A percentile compares a stretch with the other conserved stretches of the same genome.
Conservation (phyloP, 1,284 basidiomycete genomes). For the Rugosomyces carneus region DNA sequence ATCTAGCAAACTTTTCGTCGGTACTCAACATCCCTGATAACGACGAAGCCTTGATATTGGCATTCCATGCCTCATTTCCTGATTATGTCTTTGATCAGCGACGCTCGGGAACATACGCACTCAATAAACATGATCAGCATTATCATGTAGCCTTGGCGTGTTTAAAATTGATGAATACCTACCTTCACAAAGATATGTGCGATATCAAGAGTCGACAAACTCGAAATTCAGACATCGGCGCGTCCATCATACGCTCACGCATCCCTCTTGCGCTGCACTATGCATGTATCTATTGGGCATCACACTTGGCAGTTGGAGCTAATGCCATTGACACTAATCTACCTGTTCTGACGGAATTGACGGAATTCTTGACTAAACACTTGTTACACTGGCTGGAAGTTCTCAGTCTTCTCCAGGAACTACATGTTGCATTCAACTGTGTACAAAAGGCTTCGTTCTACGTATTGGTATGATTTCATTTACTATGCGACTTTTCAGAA, state of each 20-base stretch:
- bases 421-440: not conserved
- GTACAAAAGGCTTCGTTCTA: not conserved
- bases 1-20: not conserved
- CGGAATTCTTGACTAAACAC: not conserved
- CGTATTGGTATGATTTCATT: not conserved
- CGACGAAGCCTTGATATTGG: not conserved
- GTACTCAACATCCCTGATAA: constrained; percentile 2
- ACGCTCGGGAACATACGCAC: constrained; percentile 1
- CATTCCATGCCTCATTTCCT: constrained; percentile 8
- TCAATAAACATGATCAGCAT: constrained; percentile 1
- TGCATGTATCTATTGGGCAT: constrained; percentile 7
- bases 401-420: not conserved
- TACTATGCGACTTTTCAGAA: too few relatives aligned
- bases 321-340: not conserved
- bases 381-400: not conserved
- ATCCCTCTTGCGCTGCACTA: constrained; percentile 1
- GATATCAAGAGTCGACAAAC: not conserved
- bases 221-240: not conserved
- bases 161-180: constrained; percentile 2
- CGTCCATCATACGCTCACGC: not conserved
- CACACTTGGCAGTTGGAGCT: not conserved
- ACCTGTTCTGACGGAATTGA: not conserved
- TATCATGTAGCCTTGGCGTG: not conserved
- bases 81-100: constrained; percentile 8
- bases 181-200: constrained; percentile 7